Evolutionary conservation across 192 early-diverging fungal genomes (phyloP), one percentile per base, ranked within the genome.

Genomic region (Cetraspora pellucida): DNA sequence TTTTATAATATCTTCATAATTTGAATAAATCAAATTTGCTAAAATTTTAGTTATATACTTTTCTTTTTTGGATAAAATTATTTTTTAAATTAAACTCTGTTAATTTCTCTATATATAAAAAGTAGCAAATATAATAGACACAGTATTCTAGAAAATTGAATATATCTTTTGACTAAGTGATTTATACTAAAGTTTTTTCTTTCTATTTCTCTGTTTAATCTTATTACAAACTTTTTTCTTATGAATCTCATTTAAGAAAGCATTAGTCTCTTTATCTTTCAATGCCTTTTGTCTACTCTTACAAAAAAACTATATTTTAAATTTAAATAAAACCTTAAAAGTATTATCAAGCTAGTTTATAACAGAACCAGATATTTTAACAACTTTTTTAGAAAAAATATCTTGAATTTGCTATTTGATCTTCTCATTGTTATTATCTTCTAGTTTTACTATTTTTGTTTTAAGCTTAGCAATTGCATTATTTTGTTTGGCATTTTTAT

Each of bases 321-420:
- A 43, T 66, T 66, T 66, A 13, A 31, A 66, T 66, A 13, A 37
- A 66, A 66, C 31, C 64, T 66, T 21, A 66, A 31, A 66, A 37
- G 64, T 31, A 66, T 66, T 66, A 66, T 66, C 64, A 43, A 43
- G 64, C 64, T 66, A 10, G 60, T 61, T n/a, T 10, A 61, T n/a
- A 21, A 61, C 23, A 37, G 49, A 19, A 9, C 17, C 9, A 52
- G 49, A 9, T 52, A 16, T 52, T 5, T 52, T 52, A 52, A 52
- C 17, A 52, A 19, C 9, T 52, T 52, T 9, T 9, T 9, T 9
- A 9, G 17, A 9, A 52, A 9, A 52, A 52, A 52, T 52, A 52
- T 52, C 17, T 52, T 52, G 49, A 9, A 9, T 52, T 52, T 52
- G 49, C 17, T 52, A 9, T 19, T 52, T 52, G 49, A 10, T 52